A percentile compares a stretch with the other conserved stretches of the same genome.
phyloP scores from a whole-genome alignment of 139 green algal species.

The Volvox reticuliferus region DNA sequence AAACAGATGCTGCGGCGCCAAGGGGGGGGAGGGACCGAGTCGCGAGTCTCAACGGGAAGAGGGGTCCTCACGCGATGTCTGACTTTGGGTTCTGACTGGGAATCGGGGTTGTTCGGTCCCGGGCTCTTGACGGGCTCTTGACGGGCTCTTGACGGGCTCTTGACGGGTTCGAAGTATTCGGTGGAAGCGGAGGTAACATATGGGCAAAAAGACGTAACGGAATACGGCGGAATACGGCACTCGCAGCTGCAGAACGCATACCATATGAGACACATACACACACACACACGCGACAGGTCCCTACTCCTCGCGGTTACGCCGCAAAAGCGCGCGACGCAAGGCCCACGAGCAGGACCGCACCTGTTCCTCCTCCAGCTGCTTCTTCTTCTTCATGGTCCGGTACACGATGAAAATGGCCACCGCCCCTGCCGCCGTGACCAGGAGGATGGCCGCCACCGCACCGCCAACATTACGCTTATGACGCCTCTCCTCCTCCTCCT shows the following conservation, averaged over 20 bases:
- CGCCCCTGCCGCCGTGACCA: background rate
- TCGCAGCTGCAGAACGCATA: background rate
- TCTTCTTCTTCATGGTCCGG: background rate
- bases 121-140: background rate
- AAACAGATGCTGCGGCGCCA: slow-evolving; percentile 4
- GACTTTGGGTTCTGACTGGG: too few relatives aligned
- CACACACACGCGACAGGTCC: background rate
- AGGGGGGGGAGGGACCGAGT: background rate
- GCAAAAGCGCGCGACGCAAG: background rate
- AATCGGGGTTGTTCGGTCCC: too few relatives aligned
- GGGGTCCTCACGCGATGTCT: background rate
- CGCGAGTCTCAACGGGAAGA: background rate
- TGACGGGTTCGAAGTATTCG: too few relatives aligned
- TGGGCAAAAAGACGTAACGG: background rate
- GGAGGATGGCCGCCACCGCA: slow-evolving; percentile 3
- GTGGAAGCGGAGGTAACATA: background rate
- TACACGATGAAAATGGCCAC: background rate
- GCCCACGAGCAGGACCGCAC: background rate
- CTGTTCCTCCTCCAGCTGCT: slow-evolving; percentile 28
- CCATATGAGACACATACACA: background rate
- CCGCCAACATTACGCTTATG: slow-evolving; percentile 13
- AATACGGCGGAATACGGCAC: background rate
- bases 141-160: too few relatives aligned
- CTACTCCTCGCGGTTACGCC: background rate
- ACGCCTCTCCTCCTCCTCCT: background rate